phyloP scores from a whole-genome alignment of 805 yeast species.

The Metschnikowia arizonensis region DNA sequence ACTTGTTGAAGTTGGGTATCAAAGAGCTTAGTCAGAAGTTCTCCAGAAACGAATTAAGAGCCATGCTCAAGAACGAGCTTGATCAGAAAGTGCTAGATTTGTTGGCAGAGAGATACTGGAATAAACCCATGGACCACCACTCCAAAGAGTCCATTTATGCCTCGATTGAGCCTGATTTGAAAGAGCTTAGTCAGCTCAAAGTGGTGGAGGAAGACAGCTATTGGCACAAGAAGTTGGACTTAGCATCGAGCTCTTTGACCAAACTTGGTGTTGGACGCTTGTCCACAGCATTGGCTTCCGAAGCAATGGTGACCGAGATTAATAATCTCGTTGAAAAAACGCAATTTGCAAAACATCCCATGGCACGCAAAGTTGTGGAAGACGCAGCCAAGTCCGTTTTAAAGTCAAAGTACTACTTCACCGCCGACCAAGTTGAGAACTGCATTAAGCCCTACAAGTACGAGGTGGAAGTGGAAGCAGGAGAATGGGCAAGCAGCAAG shows the following conservation, averaged over 20 bases:
- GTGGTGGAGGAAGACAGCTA: slow-evolving; percentile 59
- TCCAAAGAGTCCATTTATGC: slow-evolving; percentile 13
- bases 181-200: slow-evolving; percentile 52
- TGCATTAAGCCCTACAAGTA: slow-evolving; percentile 97
- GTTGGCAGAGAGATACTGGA: slow-evolving; percentile 91
- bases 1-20: slow-evolving; percentile 75
- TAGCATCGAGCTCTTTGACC: slow-evolving; percentile 78
- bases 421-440: slow-evolving; percentile 98
- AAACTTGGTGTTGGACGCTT: slow-evolving; percentile 92
- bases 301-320: slow-evolving; percentile 73
- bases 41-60: slow-evolving; percentile 76
- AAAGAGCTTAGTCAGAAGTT: slow-evolving; percentile 82
- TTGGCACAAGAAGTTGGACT: slow-evolving; percentile 86
- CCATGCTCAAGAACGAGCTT: slow-evolving; percentile 72
- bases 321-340: slow-evolving; percentile 69
- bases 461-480: slow-evolving; percentile 92
- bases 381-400: slow-evolving; percentile 83
- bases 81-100: slow-evolving; percentile 88
- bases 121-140: slow-evolving; percentile 44
- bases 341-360: slow-evolving; percentile 77
- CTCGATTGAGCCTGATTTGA: slow-evolving; percentile 45
- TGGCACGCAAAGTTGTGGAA: slow-evolving; percentile 72
- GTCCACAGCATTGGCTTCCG: slow-evolving; percentile 77
- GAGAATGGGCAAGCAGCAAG: slow-evolving; percentile 84
- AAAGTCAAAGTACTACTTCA: slow-evolving; percentile 73